These are phyloP conservation scores for Lichtheimia hyalospora DNA, from an alignment of 371 early-diverging fungal species.

Conservation along the genomic window DNA sequence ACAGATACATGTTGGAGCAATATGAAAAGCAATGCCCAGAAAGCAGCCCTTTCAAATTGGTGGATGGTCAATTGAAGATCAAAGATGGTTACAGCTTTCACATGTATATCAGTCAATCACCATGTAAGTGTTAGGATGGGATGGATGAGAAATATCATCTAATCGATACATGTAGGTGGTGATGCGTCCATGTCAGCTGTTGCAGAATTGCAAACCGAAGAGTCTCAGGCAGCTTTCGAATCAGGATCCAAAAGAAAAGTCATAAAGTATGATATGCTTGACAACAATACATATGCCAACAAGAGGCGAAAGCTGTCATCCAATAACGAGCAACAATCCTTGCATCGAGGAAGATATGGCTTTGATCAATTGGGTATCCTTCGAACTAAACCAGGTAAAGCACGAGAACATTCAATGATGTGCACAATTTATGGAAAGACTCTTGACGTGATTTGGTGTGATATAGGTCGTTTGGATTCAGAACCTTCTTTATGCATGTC, in stretches of 20 bases:
- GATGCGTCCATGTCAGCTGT: conserved; percentile 74
- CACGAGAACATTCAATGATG: neutral
- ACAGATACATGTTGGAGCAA: conserved; percentile 33
- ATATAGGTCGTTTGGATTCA: conserved; percentile 65
- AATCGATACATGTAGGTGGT: conserved; percentile 52
- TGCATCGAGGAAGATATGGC: conserved; percentile 63
- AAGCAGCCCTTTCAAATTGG: conserved; percentile 2
- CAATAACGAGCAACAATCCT: conserved; percentile 15
- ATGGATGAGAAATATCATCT: neutral
- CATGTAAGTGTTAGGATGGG: conserved; percentile 52
- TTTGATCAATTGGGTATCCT: conserved; percentile 58
- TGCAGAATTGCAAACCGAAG: conserved; percentile 50
- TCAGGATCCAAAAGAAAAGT: conserved; percentile 32
- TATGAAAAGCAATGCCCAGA: neutral
- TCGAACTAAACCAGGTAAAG: conserved; percentile 79
- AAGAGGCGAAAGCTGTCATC: conserved; percentile 35
- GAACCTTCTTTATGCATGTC: conserved; percentile 83
- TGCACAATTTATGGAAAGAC: neutral
- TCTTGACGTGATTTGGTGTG: neutral
- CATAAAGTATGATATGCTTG: conserved; percentile 3
- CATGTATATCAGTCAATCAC: conserved; percentile 77
- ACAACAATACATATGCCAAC: conserved; percentile 26
- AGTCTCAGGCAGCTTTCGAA: conserved; percentile 44
- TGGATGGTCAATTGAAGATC: conserved; percentile 3
- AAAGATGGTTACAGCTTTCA: conserved; percentile 47